Base-by-base conservation (phyloP, 352 stramenopile genomes). In the Elongisporangium undulatum region DNA sequence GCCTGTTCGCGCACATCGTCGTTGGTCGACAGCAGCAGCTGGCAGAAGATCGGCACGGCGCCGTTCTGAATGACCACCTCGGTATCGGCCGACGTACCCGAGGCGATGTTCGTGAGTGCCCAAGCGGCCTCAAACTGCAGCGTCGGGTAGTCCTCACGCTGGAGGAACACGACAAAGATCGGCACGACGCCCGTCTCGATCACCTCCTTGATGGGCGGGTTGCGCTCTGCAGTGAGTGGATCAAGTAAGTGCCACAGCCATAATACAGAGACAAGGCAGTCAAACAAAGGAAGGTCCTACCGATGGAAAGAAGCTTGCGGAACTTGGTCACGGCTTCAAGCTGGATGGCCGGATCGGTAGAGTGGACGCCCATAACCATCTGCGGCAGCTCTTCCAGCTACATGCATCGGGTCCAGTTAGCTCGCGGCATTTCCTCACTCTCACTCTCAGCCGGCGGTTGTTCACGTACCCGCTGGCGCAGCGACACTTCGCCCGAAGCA, bases 51-150 rank as follows among this genome's bases (percentile, higher is more conserved):
- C 38, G 97, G 96, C 49, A 99, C 96, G 3, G 97, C 97, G 51
- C 96, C 97, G 56, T 95, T 78, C 55, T 98, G 88, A 71, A 99
- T 99, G 23, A 99, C 97, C 34, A 98, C 90, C 45, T 96, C 90
- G 9, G 98, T 99, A 75, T 99, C 94, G 13, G 98, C 92, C 51
- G 92, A 97, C 9, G 97, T 99, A 51, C 97, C 97, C 22, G 92
- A 99, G 15, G 97, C 97, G 75, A 99, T 99, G 77, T 99, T 99
- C 34, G 98, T 99, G n/a, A 99, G 76, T 29, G 97, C 96, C 98
- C 98, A 99, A 6, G 98, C 97, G 20, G 98, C 97, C 72, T 99
- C 98, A 65, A 99, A 99, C 77, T 99, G 97, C 41, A 94, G 68
- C 53, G 75, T 81, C 39, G 81, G 81, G 56, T 95, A 98, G 67